These are phyloP conservation scores for Saturnispora zaruensis DNA, from an alignment of 805 yeast species.

Conservation along the genomic window DNA sequence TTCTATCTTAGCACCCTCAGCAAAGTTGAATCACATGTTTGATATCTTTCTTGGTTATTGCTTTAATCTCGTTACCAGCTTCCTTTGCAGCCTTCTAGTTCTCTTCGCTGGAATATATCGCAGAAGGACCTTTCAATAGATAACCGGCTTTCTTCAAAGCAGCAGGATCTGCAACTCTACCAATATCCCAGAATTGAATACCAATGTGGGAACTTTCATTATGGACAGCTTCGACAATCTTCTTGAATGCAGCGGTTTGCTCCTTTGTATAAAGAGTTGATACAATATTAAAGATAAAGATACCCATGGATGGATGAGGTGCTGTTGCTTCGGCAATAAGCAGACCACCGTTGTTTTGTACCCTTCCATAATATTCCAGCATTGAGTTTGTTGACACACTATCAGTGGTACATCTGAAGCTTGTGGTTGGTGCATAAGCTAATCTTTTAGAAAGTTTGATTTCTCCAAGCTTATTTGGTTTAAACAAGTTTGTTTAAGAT, in stretches of 20 bases:
- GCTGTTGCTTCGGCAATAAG: conserved; percentile 54
- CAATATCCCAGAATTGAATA: conserved; percentile 47
- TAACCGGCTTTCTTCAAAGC: conserved; percentile 30
- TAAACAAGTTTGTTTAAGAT: not conserved
- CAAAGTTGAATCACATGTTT: conserved; percentile 33
- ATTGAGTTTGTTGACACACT: conserved; percentile 40
- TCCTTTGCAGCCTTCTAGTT: conserved; percentile 29
- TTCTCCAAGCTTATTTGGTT: conserved; percentile 34
- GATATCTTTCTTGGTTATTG: conserved; percentile 34
- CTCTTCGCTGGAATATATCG: conserved; percentile 32
- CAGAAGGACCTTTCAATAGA: conserved; percentile 30
- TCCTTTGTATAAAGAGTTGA: conserved; percentile 38
- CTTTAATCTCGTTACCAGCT: conserved; percentile 37
- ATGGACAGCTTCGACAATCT: conserved; percentile 42
- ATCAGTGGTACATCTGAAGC: conserved; percentile 33
- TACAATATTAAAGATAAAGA: conserved; percentile 39
- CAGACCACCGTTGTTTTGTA: conserved; percentile 48
- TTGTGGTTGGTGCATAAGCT: conserved; percentile 45
- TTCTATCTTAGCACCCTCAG: conserved; percentile 35
- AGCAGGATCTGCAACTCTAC: conserved; percentile 33
- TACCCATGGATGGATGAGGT: conserved; percentile 36
- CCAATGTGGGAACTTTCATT: conserved; percentile 37
- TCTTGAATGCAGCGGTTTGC: conserved; percentile 43
- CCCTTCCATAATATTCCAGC: conserved; percentile 47
- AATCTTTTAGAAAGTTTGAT: conserved; percentile 33